Evolutionary conservation across 495 filamentous ascomycete species (phyloP), one percentile per base, ranked within the genome.

Genomic region (Pseudotulostoma volvatum): DNA sequence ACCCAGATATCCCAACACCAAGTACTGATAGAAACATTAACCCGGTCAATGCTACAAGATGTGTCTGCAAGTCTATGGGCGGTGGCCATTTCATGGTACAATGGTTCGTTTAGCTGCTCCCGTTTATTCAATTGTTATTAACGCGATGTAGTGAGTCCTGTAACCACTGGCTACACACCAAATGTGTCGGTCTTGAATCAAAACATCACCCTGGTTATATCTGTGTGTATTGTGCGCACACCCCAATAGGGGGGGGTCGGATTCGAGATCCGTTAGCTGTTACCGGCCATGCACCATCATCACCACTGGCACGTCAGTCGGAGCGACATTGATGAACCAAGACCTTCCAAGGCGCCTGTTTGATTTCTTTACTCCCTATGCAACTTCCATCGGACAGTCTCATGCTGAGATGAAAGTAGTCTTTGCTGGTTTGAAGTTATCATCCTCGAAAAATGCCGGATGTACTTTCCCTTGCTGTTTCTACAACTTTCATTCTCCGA

Each of bases 141-240:
- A 57, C 30, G 13, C 4, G 14, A 21, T 23, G 14, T 48, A 87
- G 85, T 58, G 79, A 86, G 60, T 86, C 84, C 3, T 94, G 85
- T 57, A 78, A 74, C 30, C 79, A 86, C 57, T 88, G 78, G 76
- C 70, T 87, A 19, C 85, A 94, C 50, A 79, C 76, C 4, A 68
- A 68, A 47, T 94, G 85, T 51, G 69, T 87, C 21, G 77, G 80
- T 13, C 64, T 87, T 17, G 76, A 76, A 40, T 62, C 66, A 14
- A 54, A 60, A 5, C 69, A 77, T 37, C 64, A 82, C 15, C 67
- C 68, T 0, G 78, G 87, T 7, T 88, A 84, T 54, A 75, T 90
- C 9, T 93, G 84, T 50, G 60, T 79, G 13, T 86, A 78, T 47
- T 93, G 84, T 50, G 74, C 76, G 5, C 74, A 82, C 40, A 86